Base-by-base conservation (phyloP, 2,329 filamentous ascomycete species). In the Beauveria pseudobassiana region DNA sequence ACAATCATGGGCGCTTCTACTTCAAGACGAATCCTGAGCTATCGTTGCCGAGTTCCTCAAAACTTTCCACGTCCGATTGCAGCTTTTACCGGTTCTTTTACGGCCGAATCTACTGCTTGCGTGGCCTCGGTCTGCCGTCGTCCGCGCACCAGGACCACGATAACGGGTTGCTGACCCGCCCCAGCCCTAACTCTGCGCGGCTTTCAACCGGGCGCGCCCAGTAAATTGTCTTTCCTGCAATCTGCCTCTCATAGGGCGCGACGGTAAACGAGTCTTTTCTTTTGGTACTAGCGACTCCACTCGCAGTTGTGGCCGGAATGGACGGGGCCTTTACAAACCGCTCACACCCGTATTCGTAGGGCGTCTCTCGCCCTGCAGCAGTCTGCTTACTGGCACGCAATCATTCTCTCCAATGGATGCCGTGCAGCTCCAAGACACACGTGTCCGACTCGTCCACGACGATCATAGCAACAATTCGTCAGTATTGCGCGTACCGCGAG, bases 121-220 rank as follows among this genome's bases (percentile, higher is more conserved):
- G 14, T 22, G 42, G 49, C 49, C 58, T n/a, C 12, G 22, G 9
- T 14, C 26, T 24, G 12, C 26, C 1, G 26, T 34, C 10, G n/a
- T 40, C 53, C 34, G 12, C 24, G 18, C 40, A 56, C 26, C 26
- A 38, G 12, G 34, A 38, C 3, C 24, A 26, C 40, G 49, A 40
- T 46, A 46, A 42, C 38, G n/a, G 46, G 26, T 42, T 40, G 57
- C 49, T 49, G 57, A 59, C 52, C 57, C 49, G 57, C 57, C 30
- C 43, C 56, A 59, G 56, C 56, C 56, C 56, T 59, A 59, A 40
- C 14, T 43, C 57, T 60, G 38, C 57, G 57, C 57, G 57, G 48
- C 49, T 54, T 60, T 34, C 12, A 43, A 6, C 28, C 16, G 8
- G 26, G 7, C n/a, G 24, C 45, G 34, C 30, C 16, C 46, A 30